Evolutionary conservation across 371 early-diverging fungal genomes (phyloP).

Genomic region (Mortierella sp.): DNA sequence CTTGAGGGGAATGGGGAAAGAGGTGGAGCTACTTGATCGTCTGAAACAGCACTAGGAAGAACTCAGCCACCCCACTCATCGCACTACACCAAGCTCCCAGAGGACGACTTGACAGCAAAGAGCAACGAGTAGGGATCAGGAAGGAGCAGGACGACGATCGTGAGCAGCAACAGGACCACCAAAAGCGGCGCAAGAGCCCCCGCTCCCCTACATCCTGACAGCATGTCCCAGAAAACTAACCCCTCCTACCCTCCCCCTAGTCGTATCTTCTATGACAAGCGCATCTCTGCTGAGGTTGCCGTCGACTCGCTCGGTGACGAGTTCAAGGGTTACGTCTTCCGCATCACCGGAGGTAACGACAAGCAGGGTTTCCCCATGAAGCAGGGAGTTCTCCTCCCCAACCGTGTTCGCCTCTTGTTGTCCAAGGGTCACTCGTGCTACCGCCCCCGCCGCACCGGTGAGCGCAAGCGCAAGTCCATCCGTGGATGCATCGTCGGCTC

Average conservation of each 20-base stretch:
- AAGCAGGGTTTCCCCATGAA: constrained; percentile 99
- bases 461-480: constrained; percentile 99
- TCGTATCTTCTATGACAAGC: constrained; percentile 98
- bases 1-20: too few species aligned
- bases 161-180: too few species aligned
- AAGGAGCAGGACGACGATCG: too few species aligned
- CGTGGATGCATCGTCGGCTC: constrained; percentile 98
- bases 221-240: too few species aligned
- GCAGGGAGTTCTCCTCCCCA: constrained; percentile 94
- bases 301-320: constrained; percentile 97
- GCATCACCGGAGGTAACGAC: constrained; percentile 99
- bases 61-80: too few species aligned
- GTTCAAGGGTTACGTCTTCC: constrained; percentile 99
- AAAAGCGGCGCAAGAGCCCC: too few species aligned
- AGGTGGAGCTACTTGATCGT: too few species aligned
- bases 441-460: constrained; percentile 97
- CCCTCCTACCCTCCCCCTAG: constrained; percentile 54
- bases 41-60: too few species aligned
- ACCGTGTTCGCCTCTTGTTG: constrained; percentile 96
- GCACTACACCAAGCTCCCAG: too few species aligned
- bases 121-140: too few species aligned
- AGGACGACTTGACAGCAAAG: too few species aligned
- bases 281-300: constrained; percentile 96
- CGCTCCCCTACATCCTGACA: too few species aligned
- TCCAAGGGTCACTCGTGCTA: constrained; percentile 99